These are phyloP conservation scores for Amorphotheca resinae DNA, from an alignment of 495 filamentous ascomycete species.

Conservation along the genomic window DNA sequence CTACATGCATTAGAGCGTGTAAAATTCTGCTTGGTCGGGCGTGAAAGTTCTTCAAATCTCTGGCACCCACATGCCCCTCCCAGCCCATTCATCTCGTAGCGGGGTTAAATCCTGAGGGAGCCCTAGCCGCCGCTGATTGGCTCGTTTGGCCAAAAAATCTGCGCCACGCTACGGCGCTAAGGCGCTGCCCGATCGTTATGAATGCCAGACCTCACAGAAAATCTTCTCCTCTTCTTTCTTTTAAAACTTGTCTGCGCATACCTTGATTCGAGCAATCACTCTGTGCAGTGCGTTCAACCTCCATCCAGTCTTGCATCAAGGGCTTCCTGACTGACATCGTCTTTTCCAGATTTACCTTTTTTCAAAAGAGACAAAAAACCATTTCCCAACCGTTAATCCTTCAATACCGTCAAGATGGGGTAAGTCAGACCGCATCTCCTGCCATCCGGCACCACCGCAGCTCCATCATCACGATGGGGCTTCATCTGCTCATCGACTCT, in stretches of 20 bases:
- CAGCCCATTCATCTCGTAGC: not conserved
- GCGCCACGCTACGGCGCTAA: not conserved
- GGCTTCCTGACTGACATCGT: constrained; percentile 4
- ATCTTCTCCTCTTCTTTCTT: not conserved
- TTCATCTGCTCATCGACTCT: constrained; percentile 6
- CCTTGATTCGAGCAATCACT: constrained; percentile 23
- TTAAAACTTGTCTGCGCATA: constrained; percentile 17
- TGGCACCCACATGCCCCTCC: too few species aligned
- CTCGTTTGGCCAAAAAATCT: not conserved
- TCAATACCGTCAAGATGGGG: constrained; percentile 23
- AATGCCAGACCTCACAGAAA: not conserved
- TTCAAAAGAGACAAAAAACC: constrained; percentile 11
- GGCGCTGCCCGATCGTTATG: not conserved
- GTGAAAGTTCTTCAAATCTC: too few species aligned
- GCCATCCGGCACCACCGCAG: constrained; percentile 4
- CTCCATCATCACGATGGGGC: constrained; percentile 6
- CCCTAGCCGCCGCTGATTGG: not conserved
- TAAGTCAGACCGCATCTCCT: constrained; percentile 12
- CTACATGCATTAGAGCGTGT: too few species aligned
- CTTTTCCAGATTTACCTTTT: constrained; percentile 12
- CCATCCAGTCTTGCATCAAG: not conserved
- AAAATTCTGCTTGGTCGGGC: too few species aligned
- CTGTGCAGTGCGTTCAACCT: constrained; percentile 19
- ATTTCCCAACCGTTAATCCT: constrained; percentile 11
- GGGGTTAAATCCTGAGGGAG: not conserved